Evolutionary conservation across 495 filamentous ascomycete species (phyloP).

Genomic region (Achaetomiella virescens): DNA sequence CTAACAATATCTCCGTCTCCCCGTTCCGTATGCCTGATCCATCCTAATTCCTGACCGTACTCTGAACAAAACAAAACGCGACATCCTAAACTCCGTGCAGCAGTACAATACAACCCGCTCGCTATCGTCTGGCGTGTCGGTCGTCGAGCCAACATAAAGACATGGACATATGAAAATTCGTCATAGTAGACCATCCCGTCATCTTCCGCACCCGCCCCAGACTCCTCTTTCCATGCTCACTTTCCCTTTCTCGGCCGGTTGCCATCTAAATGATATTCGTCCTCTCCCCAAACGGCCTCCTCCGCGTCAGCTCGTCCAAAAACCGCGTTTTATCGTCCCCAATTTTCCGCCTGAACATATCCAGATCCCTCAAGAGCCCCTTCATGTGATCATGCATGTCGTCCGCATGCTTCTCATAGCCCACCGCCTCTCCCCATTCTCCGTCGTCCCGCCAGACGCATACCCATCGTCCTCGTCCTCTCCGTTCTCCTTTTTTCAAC

Average conservation of each 20-base stretch:
- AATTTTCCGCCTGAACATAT: slow-evolving; percentile 76
- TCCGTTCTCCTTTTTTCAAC: slow-evolving; percentile 16
- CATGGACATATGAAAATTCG: not conserved
- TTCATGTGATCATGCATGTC: slow-evolving; percentile 66
- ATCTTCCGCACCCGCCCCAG: not conserved
- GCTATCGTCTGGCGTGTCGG: not conserved
- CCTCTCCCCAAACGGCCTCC: slow-evolving; percentile 25
- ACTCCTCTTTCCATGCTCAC: not conserved
- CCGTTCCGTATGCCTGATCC: not conserved
- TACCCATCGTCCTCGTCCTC: slow-evolving; percentile 26
- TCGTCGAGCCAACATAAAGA: not conserved
- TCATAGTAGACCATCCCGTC: not conserved
- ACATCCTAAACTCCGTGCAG: slow-evolving; percentile 6
- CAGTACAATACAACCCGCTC: slow-evolving; percentile 2
- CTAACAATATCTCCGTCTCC: not conserved
- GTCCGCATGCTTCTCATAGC: slow-evolving; percentile 47
- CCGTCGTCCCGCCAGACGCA: slow-evolving; percentile 19
- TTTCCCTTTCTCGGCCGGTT: not conserved
- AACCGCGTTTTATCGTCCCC: slow-evolving; percentile 64
- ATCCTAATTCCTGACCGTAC: not conserved
- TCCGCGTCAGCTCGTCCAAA: slow-evolving; percentile 27
- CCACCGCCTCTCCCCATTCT: slow-evolving; percentile 22
- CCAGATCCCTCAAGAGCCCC: slow-evolving; percentile 68
- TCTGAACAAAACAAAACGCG: not conserved
- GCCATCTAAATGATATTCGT: slow-evolving; percentile 14